Evolutionary conservation across 108 stramenopile genomes (phyloP).

Genomic region (Epipyxis sp.): DNA sequence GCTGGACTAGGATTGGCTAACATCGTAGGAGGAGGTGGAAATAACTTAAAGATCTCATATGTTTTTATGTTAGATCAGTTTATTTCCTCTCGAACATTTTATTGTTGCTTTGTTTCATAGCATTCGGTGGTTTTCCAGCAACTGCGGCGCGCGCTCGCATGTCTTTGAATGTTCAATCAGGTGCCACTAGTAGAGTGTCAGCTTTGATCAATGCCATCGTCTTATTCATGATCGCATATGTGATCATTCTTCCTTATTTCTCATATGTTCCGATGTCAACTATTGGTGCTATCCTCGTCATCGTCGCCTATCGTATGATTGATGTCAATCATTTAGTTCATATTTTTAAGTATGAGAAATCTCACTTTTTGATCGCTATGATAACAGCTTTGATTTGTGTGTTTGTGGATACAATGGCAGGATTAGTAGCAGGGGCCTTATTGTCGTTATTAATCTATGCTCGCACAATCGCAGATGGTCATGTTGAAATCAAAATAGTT

Average conservation of each 20-base stretch:
- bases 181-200: neutral
- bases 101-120: too few relatives aligned
- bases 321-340: neutral
- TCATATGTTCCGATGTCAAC: neutral
- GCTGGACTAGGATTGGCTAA: neutral
- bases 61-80: too few relatives aligned
- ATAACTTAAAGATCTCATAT: too few relatives aligned
- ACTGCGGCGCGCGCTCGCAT: neutral
- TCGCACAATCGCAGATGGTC: too few relatives aligned
- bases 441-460: neutral
- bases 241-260: neutral
- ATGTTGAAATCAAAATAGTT: too few relatives aligned
- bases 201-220: neutral
- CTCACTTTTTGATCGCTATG: neutral
- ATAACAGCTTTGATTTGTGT: neutral
- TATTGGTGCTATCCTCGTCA: neutral
- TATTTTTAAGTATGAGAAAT: neutral
- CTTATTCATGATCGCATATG: neutral
- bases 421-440: neutral
- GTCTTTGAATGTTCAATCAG: neutral
- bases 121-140: neutral
- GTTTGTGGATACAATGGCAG: neutral
- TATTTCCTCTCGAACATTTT: too few relatives aligned
- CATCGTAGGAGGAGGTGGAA: constrained; percentile 2
- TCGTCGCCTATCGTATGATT: neutral